Evolutionary conservation across 2,329 filamentous ascomycete species (phyloP).

Genomic region (Xylaria sp.): DNA sequence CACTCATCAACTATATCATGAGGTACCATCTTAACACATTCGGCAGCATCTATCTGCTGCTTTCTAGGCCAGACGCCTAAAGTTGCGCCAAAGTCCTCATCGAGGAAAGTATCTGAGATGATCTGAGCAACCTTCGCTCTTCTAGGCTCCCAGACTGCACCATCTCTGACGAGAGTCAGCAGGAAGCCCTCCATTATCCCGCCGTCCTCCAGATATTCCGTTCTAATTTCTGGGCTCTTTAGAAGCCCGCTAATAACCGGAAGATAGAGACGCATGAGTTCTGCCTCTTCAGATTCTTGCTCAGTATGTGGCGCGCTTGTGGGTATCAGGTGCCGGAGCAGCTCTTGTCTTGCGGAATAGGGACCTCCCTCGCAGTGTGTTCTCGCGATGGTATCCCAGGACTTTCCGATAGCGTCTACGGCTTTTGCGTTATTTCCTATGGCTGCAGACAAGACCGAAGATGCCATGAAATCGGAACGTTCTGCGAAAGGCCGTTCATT

Average conservation of each 20-base stretch:
- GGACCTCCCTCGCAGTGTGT: conserved; percentile 50
- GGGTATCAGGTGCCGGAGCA: conserved; percentile 58
- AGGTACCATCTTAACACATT: conserved; percentile 50
- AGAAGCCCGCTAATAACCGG: conserved; percentile 67
- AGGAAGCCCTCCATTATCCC: conserved; percentile 66
- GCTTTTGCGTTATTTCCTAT: conserved; percentile 75
- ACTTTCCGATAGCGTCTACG: conserved; percentile 61
- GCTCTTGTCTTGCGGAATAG: conserved; percentile 50
- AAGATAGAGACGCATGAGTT: conserved; percentile 51
- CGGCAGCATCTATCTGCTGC: conserved; percentile 50
- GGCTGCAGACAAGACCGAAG: conserved; percentile 66
- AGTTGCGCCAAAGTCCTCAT: conserved; percentile 70
- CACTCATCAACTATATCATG: conserved; percentile 61
- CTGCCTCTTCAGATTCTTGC: conserved; percentile 40
- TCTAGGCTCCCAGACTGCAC: conserved; percentile 61
- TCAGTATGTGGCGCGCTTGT: conserved; percentile 31
- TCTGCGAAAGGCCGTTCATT: conserved; percentile 43
- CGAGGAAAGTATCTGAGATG: conserved; percentile 74
- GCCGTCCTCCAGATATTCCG: conserved; percentile 64
- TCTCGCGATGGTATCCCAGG: conserved; percentile 59
- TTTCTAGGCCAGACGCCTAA: conserved; percentile 66
- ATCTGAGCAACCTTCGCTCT: conserved; percentile 68
- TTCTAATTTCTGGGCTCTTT: conserved; percentile 63
- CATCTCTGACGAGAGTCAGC: conserved; percentile 61
- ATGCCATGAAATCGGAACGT: conserved; percentile 61